Evolutionary conservation across 441 rosid species (phyloP), one percentile per base, ranked within the genome.

Genomic region (Croton laevigatus): DNA sequence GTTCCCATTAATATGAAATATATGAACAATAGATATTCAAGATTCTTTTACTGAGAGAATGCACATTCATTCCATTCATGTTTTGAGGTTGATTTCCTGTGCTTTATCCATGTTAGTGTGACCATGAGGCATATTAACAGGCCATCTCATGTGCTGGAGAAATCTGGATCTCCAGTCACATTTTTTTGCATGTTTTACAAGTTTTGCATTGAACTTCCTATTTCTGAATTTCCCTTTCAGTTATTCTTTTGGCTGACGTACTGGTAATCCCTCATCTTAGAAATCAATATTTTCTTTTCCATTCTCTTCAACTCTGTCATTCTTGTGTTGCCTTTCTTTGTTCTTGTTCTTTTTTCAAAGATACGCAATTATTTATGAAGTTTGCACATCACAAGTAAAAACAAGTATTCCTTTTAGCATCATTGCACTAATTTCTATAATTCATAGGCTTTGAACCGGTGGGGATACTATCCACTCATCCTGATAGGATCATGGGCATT

Each of bases 381-480:
- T 23, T 9, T 44, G 36, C 66, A 48, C 17, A 19, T 69, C 8
- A 12, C 53, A 36, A 27, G 17, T 59, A 20, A 9, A 6, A 48
- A 59, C 22, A 23, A 44, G 53, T 70, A 60, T 54, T 48, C 57
- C 16, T 62, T 68, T 73, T 61, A 40, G 42, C 27, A n/a, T 67
- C 52, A 19, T 48, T 57, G 20, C 44, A 16, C 48, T 69, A 22
- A 22, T 53, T 57, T 58, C 51, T 59, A 27, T n/a, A 54, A 52
- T 73, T 74, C 54, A 9, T 52, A 94, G 98, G 97, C 95, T 75
- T 74, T 94, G 87, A 91, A 89, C 68, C 81, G 95, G 34, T 94
- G 97, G 98, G 98, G 98, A 62, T 94, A 94, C 86, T 94, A 94
- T 81, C 98, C 98, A 0, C 92, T 94, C 72, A 94, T 94, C 74